Evolutionary conservation across 169 alveolate species (phyloP), one percentile per base, ranked within the genome.

Genomic region (Fabrea salina): DNA sequence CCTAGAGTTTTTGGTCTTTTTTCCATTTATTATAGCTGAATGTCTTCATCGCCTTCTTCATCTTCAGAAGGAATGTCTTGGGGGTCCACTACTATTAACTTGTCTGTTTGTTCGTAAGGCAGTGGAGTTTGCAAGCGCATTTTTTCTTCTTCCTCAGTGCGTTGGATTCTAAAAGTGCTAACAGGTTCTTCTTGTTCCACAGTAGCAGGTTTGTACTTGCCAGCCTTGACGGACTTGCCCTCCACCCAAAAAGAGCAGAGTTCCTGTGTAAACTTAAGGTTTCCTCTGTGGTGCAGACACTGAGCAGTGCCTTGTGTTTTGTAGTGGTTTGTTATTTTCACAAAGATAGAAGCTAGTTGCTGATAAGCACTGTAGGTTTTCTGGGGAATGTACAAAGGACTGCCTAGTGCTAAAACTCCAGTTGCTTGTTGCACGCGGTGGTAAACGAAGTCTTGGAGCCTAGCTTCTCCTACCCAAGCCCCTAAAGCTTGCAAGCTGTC

Each of bases 21-120:
- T 44, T 44, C 53, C 19, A 27, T 16, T 32, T 13, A 61, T 37
- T 61, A 11, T 27, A 19, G 33, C 19, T 61, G 30, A 61, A 47
- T 66, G 49, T 70, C 79, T 27, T 70, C 79, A 30, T 70, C 79
- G 25, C 79, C 79, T 70, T 70, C 79, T 47, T 70, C 79, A 27
- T 70, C 79, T 44, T 32, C n/a, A 2, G 35, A 22, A 43, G 32
- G n/a, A 19, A 16, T 19, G 22, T 70, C 79, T 22, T 70, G 49
- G 4, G 64, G 67, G 22, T 70, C 79, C 13, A 41, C 39, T 27
- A n/a, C 32, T 4, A 44, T 44, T n/a, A 70, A 4, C 54, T 37
- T 19, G 25, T 50, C 54, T 2, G 16, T 70, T 47, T 50, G 1
- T 22, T 70, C 79, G 37, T 70, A 70, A 3, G 79, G 79, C 47